phyloP scores from a whole-genome alignment of 2,329 filamentous ascomycete species.

The Nothopassalora personata region DNA sequence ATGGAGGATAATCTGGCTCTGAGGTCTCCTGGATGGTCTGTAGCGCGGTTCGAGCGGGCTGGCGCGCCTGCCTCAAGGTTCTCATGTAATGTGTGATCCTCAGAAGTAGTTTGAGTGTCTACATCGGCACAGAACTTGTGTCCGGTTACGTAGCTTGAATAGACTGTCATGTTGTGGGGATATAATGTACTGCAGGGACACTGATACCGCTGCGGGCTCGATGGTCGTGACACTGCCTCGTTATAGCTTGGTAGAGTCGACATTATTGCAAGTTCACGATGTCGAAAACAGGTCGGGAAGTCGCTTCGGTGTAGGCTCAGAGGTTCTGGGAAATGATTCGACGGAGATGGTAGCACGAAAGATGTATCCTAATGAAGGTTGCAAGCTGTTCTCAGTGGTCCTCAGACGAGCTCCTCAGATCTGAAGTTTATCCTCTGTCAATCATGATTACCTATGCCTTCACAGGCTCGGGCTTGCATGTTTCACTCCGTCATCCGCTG shows the following conservation, averaged over 20 bases:
- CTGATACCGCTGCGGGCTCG: background rate
- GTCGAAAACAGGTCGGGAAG: background rate
- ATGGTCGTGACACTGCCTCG: background rate
- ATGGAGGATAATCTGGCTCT: background rate
- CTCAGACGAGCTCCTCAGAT: no score
- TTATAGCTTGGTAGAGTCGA: background rate
- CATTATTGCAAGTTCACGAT: background rate
- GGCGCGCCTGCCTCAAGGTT: no score
- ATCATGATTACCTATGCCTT: no score
- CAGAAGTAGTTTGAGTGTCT: no score
- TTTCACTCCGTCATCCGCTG: no score
- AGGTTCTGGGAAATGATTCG: background rate
- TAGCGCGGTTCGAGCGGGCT: background rate
- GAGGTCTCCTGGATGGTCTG: background rate
- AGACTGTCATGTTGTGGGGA: background rate
- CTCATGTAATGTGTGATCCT: no score
- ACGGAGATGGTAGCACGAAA: no score
- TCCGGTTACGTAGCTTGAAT: background rate
- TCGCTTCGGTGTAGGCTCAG: background rate
- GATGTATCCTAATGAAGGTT: no score
- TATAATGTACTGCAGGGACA: background rate
- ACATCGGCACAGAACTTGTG: no score
- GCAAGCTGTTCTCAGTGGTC: no score
- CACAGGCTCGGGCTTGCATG: no score
- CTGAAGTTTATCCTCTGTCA: no score